These are phyloP conservation scores for Pyrus communis DNA, from an alignment of 306 rosid genomes.

Conservation along the genomic window DNA sequence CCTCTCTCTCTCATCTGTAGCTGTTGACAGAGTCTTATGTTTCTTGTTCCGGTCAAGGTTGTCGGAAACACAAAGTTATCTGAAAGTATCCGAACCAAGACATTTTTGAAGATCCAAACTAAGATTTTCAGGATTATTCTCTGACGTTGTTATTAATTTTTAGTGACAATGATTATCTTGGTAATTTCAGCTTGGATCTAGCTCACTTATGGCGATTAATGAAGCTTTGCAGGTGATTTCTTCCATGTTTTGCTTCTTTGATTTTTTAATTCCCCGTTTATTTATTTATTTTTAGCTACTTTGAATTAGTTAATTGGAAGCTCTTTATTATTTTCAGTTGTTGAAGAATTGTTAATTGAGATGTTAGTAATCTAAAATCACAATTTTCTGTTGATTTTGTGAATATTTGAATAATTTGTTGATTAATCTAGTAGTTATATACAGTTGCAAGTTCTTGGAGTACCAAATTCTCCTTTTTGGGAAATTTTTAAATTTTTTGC, in stretches of 20 bases:
- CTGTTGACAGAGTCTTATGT: neutral
- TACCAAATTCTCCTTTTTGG: neutral
- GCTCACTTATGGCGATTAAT: conserved; percentile 37
- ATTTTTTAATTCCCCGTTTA: neutral
- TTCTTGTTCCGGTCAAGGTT: conserved; percentile 30
- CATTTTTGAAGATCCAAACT: neutral
- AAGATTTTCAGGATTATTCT: neutral
- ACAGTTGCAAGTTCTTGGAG: neutral
- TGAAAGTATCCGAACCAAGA: neutral
- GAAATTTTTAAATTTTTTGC: neutral
- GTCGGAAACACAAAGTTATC: neutral
- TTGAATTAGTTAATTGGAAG: neutral
- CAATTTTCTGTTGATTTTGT: neutral
- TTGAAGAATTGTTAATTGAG: neutral
- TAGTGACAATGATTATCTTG: neutral
- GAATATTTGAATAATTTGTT: neutral
- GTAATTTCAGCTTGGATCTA: conserved; percentile 34
- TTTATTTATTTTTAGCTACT: neutral
- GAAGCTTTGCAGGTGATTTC: conserved; percentile 35
- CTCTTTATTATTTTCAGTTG: neutral
- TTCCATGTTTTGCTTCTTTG: neutral
- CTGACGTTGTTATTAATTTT: neutral
- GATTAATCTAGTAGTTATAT: neutral
- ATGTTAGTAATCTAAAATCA: neutral
- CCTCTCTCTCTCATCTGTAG: neutral